Base-by-base conservation (phyloP, 495 filamentous ascomycete species). In the Trichoderma orchidacearum region DNA sequence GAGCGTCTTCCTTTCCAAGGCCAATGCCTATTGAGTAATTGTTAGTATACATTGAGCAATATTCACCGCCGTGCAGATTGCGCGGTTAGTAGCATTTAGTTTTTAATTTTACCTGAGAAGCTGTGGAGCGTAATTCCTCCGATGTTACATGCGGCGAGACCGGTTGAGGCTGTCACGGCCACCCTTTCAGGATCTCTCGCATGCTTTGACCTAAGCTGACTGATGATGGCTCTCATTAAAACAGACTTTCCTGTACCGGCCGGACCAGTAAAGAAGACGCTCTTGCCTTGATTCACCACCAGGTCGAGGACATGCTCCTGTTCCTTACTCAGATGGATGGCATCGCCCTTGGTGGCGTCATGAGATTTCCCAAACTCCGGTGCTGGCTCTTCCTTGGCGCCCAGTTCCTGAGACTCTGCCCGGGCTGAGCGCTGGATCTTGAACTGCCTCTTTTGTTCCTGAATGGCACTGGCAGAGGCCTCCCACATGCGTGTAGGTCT, bases 221-320 rank as follows among this genome's bases (percentile, higher is more conserved):
- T 68, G 62, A 98, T 96, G 57, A 95, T 93, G 58, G 93, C 82
- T 57, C 93, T 80, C 76, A 98, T 86, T 51, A 98, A 74, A 3
- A 97, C 93, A 0, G 93, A 98, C 72, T 98, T 98, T 59, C 93
- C 93, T 21, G 93, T 98, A 66, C 93, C 93, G 56, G 93, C 93
- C 38, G 93, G 95, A 56, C 93, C 93, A 2, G 93, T 98, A 70
- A 97, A 98, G 75, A 98, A 98, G 3, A 96, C 91, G 61, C 93
- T 96, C 64, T 90, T 86, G 30, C 75, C 73, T 32, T 85, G 65
- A 3, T 90, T 77, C 3, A 87, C 74, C 23, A 97, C 90, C 13
- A 95, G 70, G 15, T 86, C 78, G 54, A 92, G 74, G n/a, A 98
- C 89, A 58, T 85, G 80, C 45, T 76, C 73, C 67, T 98, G 93